Conservation (phyloP, 306 rosid species). For the Cicer cuneatum region DNA sequence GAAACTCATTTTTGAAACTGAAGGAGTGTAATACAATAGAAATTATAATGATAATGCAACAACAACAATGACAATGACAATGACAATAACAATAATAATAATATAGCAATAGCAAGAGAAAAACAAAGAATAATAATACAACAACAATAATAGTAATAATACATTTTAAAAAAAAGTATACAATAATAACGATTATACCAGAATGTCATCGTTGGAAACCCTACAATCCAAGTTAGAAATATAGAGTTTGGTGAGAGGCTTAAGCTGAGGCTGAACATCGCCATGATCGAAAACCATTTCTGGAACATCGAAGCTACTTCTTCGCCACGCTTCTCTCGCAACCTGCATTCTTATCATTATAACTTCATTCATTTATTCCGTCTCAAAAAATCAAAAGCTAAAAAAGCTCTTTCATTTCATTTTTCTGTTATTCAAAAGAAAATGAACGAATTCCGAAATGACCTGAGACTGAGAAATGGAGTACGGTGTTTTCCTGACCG, state of each 20-base stretch:
- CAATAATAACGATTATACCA: constrained; percentile 1
- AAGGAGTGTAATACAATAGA: background rate
- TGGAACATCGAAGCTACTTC: background rate
- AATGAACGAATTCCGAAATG: background rate
- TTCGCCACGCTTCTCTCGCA: constrained; percentile 21
- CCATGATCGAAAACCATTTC: background rate
- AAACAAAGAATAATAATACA: background rate
- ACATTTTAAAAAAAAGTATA: background rate
- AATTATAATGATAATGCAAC: background rate
- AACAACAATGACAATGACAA: background rate
- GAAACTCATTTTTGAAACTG: too few relatives aligned
- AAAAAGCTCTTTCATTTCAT: background rate
- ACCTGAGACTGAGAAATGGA: constrained; percentile 1
- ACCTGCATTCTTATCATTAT: constrained; percentile 6
- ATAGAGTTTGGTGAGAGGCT: constrained; percentile 39
- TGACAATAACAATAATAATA: background rate
- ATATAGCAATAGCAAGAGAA: background rate
- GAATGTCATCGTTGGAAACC: constrained; percentile 43
- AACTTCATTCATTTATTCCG: background rate
- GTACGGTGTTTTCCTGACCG: constrained; percentile 27
- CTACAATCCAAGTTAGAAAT: constrained; percentile 45
- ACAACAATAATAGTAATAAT: background rate
- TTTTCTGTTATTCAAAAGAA: background rate
- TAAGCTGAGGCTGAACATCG: background rate
- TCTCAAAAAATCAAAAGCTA: constrained; percentile 6